phyloP scores from a whole-genome alignment of 1,139 yeast genomes.

The Candida albicans region DNA sequence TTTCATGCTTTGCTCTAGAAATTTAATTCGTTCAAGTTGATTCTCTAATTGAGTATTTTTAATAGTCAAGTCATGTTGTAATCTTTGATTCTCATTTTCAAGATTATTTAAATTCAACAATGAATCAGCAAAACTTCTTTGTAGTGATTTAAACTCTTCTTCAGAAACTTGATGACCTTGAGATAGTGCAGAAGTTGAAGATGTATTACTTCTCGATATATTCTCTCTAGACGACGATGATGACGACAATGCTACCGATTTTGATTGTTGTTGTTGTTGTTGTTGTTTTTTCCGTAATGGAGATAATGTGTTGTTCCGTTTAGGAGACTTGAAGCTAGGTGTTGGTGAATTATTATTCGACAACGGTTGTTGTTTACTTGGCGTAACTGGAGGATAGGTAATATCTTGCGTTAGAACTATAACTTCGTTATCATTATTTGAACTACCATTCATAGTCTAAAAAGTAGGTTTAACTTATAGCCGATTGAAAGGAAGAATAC shows the following conservation, averaged over 20 bases:
- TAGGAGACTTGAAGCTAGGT: constrained; percentile 5
- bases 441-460: constrained; percentile 7
- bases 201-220: background rate
- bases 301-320: background rate
- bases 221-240: background rate
- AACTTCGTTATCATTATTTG: constrained; percentile 8
- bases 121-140: constrained; percentile 31
- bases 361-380: constrained; percentile 4
- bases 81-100: constrained; percentile 21
- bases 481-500: background rate
- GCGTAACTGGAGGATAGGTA: background rate
- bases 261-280: background rate
- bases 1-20: constrained; percentile 23
- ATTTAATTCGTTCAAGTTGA: constrained; percentile 20
- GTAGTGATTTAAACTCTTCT: constrained; percentile 19
- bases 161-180: constrained; percentile 3
- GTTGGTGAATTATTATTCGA: constrained; percentile 6
- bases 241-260: constrained; percentile 1
- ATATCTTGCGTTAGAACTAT: constrained; percentile 8
- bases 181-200: constrained; percentile 1
- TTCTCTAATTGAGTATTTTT: constrained; percentile 21
- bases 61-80: constrained; percentile 23
- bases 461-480: too few relatives aligned
- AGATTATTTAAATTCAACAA: constrained; percentile 23
- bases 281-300: constrained; percentile 7